These are phyloP conservation scores for Verticillium dahliae DNA, from an alignment of 2,329 filamentous ascomycete species.

Conservation along the genomic window DNA sequence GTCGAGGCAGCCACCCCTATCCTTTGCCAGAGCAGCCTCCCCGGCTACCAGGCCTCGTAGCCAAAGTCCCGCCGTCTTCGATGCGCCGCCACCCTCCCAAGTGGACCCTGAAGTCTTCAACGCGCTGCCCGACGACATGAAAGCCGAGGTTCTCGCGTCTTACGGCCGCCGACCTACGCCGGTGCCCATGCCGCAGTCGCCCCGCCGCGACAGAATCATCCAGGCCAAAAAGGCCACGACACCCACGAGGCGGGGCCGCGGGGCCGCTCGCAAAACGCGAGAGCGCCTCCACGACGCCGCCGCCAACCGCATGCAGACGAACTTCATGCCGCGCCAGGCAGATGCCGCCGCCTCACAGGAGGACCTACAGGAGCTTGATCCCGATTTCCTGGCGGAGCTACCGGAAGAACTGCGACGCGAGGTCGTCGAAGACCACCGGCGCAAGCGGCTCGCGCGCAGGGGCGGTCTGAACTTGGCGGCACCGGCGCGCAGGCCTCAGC, in stretches of 20 bases:
- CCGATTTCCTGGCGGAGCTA: conserved; percentile 72
- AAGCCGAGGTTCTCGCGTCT: conserved; percentile 71
- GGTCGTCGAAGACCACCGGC: conserved; percentile 67
- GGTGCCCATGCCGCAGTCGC: conserved; percentile 37
- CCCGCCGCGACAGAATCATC: conserved; percentile 47
- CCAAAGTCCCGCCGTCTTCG: conserved; percentile 24
- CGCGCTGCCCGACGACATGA: conserved; percentile 78
- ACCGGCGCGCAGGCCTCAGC: conserved; percentile 17
- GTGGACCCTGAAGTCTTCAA: conserved; percentile 80
- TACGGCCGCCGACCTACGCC: conserved; percentile 43
- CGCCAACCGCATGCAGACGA: conserved; percentile 65
- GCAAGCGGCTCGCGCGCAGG: conserved; percentile 52
- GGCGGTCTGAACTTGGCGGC: conserved; percentile 41
- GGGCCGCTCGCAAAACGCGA: conserved; percentile 33
- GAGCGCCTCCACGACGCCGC: conserved; percentile 47
- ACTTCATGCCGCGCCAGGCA: conserved; percentile 42
- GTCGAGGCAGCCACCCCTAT: conserved; percentile 11
- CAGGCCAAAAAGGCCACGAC: conserved; percentile 48
- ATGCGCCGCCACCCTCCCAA: conserved; percentile 64
- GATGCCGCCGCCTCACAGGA: conserved; percentile 19
- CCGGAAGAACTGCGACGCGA: conserved; percentile 76
- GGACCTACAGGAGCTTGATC: conserved; percentile 48
- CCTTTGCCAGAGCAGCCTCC: conserved; percentile 18
- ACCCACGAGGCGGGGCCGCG: conserved; percentile 57
- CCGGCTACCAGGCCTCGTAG: conserved; percentile 28